A percentile compares a stretch with the other conserved stretches of the same genome.
These are phyloP conservation scores for Polygonum aviculare DNA, from an alignment of 148 eudicot genomes.

Conservation along the genomic window DNA sequence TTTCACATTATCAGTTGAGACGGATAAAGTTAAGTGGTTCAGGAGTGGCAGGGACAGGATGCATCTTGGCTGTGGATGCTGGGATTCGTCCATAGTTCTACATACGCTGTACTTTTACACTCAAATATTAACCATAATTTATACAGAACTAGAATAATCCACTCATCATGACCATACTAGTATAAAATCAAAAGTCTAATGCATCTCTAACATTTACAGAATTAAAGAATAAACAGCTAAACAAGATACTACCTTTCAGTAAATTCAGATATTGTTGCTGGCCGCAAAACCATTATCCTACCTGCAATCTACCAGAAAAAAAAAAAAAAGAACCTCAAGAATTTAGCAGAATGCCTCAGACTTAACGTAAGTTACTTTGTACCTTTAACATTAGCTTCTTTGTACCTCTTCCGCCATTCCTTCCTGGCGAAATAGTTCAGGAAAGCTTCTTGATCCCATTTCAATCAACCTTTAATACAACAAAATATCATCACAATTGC, in stretches of 20 bases:
- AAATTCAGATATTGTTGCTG: constrained; percentile 63
- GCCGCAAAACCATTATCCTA: constrained; percentile 74
- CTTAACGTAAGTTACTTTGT: not conserved
- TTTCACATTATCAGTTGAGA: not conserved
- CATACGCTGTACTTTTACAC: not conserved
- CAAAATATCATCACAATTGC: not conserved
- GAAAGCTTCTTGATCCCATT: constrained; percentile 79
- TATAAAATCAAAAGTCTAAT: not conserved
- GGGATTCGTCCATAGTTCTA: not conserved
- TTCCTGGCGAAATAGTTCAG: constrained; percentile 61
- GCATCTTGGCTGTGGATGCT: not conserved
- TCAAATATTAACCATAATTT: not conserved
- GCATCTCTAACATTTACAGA: not conserved
- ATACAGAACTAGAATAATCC: not conserved
- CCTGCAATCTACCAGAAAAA: constrained; percentile 66
- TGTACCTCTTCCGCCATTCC: constrained; percentile 77
- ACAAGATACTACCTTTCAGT: constrained; percentile 48
- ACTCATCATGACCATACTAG: not conserved
- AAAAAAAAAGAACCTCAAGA: constrained; percentile 6
- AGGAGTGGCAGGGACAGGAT: not conserved
- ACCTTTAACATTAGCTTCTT: not conserved
- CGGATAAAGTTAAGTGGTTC: not conserved
- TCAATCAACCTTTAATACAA: constrained; percentile 51
- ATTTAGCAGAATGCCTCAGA: not conserved
- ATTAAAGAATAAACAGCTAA: not conserved